Percentiles rank a stretch among this genome's conserved stretches.
Conservation (phyloP, 169 alveolate genomes). For the Theileria annulata region DNA sequence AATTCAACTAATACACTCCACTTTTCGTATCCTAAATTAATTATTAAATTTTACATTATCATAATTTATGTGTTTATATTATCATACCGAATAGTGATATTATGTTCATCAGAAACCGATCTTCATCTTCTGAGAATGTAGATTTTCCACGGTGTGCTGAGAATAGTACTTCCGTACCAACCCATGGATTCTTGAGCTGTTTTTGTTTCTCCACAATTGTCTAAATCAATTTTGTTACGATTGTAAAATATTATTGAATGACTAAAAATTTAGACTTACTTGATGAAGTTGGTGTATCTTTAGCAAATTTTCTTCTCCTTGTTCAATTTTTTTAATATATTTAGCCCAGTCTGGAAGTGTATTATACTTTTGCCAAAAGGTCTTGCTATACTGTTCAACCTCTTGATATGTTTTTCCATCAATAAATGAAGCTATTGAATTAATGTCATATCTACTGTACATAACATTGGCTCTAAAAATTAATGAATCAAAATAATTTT, state of each 20-base stretch:
- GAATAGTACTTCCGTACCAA: slow-evolving; percentile 64
- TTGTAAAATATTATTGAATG: not conserved
- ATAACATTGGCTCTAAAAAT: slow-evolving; percentile 64
- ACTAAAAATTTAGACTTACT: slow-evolving; percentile 23
- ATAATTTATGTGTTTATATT: no score
- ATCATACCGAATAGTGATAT: slow-evolving; percentile 52
- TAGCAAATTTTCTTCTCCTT: slow-evolving; percentile 72
- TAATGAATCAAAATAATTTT: not conserved
- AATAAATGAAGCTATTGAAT: slow-evolving; percentile 66
- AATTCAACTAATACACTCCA: slow-evolving; percentile 75
- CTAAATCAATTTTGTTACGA: slow-evolving; percentile 10
- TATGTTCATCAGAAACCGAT: slow-evolving; percentile 75
- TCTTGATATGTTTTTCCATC: slow-evolving; percentile 66
- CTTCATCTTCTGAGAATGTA: slow-evolving; percentile 76
- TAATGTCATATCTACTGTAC: slow-evolving; percentile 70
- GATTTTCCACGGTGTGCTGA: slow-evolving; percentile 72
- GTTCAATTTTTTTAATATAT: slow-evolving; percentile 69
- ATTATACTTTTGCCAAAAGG: slow-evolving; percentile 68
- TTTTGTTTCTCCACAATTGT: slow-evolving; percentile 57
- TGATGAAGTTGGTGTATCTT: slow-evolving; percentile 68
- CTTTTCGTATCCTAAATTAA: slow-evolving; percentile 73
- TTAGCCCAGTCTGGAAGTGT: slow-evolving; percentile 70
- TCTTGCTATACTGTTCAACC: slow-evolving; percentile 57
- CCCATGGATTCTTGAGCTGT: slow-evolving; percentile 67
- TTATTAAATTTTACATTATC: no score